Conservation (phyloP, 176 grass and related monocot species). For the Carex parvula region DNA sequence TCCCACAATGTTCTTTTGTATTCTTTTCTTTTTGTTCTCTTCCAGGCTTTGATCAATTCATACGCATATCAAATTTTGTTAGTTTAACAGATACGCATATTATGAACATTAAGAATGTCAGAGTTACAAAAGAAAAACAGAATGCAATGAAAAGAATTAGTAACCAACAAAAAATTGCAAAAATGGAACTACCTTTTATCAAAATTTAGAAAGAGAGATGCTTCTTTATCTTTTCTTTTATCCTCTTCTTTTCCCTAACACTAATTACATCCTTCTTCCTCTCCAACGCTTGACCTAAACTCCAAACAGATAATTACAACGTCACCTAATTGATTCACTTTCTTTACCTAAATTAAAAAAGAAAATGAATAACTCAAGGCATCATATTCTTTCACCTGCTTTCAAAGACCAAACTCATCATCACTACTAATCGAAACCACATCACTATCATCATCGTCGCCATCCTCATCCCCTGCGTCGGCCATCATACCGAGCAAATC, state of each 20-base stretch:
- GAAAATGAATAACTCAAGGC: constrained; percentile 1
- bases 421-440: constrained; percentile 63
- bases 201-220: constrained; percentile 7
- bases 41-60: background rate
- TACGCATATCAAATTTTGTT: background rate
- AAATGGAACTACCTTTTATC: background rate
- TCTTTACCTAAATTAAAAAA: background rate
- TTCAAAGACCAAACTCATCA: constrained; percentile 45
- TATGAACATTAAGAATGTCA: background rate
- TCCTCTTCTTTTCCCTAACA: background rate
- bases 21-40: background rate
- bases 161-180: constrained; percentile 1
- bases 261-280: constrained; percentile 20
- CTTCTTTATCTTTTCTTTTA: background rate
- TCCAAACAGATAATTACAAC: constrained; percentile 5
- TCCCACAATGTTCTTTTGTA: background rate
- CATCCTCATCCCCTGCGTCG: constrained; percentile 32
- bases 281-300: background rate
- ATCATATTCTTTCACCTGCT: background rate
- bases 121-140: background rate
- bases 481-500: constrained; percentile 63
- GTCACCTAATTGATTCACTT: background rate
- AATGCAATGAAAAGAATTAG: background rate
- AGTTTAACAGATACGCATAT: background rate
- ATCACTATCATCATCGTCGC: constrained; percentile 48